Evolutionary conservation across 2,329 filamentous ascomycete species (phyloP).

Genomic region (Fonsecaea monophora): DNA sequence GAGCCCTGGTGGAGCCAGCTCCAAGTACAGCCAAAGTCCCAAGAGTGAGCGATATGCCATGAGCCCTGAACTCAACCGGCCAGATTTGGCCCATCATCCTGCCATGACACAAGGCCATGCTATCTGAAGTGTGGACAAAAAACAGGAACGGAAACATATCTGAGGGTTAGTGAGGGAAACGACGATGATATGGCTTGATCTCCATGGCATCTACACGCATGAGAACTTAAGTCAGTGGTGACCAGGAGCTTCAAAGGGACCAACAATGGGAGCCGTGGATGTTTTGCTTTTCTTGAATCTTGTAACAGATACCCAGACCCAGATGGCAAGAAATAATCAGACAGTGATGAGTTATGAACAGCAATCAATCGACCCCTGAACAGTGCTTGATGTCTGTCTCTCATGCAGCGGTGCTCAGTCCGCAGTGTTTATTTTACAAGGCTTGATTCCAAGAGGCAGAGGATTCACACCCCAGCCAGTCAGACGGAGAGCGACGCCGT

Average conservation of each 20-base stretch:
- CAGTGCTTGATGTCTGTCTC: background rate
- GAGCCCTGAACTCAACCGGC: slow-evolving; percentile 55
- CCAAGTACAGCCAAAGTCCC: slow-evolving; percentile 39
- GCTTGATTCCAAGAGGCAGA: background rate
- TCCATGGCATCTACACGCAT: slow-evolving; percentile 19
- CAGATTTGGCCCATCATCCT: slow-evolving; percentile 64
- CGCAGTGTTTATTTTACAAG: background rate
- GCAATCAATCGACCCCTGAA: background rate
- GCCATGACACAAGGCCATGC: slow-evolving; percentile 45
- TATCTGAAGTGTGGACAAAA: slow-evolving; percentile 22
- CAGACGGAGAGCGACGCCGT: slow-evolving; percentile 2
- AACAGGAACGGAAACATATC: slow-evolving; percentile 6
- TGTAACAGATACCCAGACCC: slow-evolving; percentile 15
- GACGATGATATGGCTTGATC: slow-evolving; percentile 16
- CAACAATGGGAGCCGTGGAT: slow-evolving; percentile 17
- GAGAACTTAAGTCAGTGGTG: background rate
- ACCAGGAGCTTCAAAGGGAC: background rate
- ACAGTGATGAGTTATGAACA: slow-evolving; percentile 16
- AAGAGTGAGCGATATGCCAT: slow-evolving; percentile 43
- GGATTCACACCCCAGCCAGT: background rate
- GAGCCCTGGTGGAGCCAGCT: slow-evolving; percentile 36
- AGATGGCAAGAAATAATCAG: slow-evolving; percentile 16
- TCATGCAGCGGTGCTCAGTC: background rate
- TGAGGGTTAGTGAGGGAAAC: slow-evolving; percentile 5
- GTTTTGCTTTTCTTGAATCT: slow-evolving; percentile 2